Evolutionary conservation across 2,329 filamentous ascomycete genomes (phyloP).

Genomic region (Arthrobotrys sinensis): DNA sequence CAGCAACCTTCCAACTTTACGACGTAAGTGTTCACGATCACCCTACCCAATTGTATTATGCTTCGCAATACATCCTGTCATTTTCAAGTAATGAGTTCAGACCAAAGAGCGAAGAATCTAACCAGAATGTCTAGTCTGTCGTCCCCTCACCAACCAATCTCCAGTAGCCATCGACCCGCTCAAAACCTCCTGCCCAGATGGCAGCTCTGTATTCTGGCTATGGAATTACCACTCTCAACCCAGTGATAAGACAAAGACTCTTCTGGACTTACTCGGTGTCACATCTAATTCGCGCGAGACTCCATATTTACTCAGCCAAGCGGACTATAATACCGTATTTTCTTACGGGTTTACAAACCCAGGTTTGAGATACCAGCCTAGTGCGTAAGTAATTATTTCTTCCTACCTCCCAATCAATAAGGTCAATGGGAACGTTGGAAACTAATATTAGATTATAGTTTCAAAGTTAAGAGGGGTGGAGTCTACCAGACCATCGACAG

Average conservation of each 20-base stretch:
- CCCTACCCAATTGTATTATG: not conserved
- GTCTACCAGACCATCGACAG: slow-evolving; percentile 39
- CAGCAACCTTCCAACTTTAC: slow-evolving; percentile 5
- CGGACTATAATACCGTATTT: slow-evolving; percentile 34
- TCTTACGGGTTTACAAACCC: slow-evolving; percentile 39
- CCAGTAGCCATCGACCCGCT: slow-evolving; percentile 25
- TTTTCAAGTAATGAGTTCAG: no score
- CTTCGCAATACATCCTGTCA: not conserved
- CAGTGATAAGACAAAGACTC: slow-evolving; percentile 9
- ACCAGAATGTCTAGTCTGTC: slow-evolving; percentile 40
- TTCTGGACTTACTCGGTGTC: slow-evolving; percentile 30
- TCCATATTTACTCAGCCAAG: slow-evolving; percentile 26
- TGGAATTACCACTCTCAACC: slow-evolving; percentile 44
- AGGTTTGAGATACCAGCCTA: slow-evolving; percentile 35
- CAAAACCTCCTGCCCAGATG: slow-evolving; percentile 11
- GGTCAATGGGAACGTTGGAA: not conserved
- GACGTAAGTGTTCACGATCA: slow-evolving; percentile 36
- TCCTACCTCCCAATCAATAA: not conserved
- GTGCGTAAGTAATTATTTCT: slow-evolving; percentile 26
- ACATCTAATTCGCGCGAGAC: not conserved
- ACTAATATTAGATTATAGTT: slow-evolving; percentile 26
- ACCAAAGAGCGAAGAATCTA: not conserved
- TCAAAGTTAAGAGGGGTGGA: slow-evolving; percentile 32
- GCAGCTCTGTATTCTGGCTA: slow-evolving; percentile 35
- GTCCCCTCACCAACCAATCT: slow-evolving; percentile 11